Evolutionary conservation across 139 green algal species (phyloP), one percentile per base, ranked within the genome.

Genomic region (Ostreobium quekettii): DNA sequence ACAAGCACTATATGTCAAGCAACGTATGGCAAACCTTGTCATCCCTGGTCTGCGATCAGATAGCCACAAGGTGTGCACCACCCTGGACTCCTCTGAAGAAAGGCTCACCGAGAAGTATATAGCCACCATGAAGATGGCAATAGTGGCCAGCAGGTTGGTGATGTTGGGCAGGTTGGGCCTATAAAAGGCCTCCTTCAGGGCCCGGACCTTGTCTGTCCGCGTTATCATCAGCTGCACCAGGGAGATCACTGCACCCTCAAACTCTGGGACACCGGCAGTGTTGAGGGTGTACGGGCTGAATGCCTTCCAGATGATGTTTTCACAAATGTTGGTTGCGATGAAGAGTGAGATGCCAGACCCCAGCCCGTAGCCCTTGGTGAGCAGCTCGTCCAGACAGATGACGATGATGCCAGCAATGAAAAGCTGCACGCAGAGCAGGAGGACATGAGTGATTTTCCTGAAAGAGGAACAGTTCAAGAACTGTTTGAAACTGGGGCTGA

Each of bases 261-360:
- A 99, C 85, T 99, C 90, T 24, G 90, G 76, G 46, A 93, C 95
- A 5, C 87, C 80, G 0, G 88, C 86, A 38, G 61, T 78, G 71
- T 86, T 86, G 47, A 96, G 79, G 42, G 90, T 93, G 76, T 89
- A 94, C 63, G 82, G 82, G 66, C 67, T 73, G 87, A 99, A 99
- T 5, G 95, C 90, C 84, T 99, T 98, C 95, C 95, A 99, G 82
- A 99, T 93, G 79, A 99, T 98, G 68, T 70, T 90, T 78, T 99
- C 95, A 82, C 95, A 99, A 75, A 98, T 98, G 86, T 99, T 99
- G 68, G 95, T 99, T 71, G 95, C 95, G 67, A 99, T 99, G 87
- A 99, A 99, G 38, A 99, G 90, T 24, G 91, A 97, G 71, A 98
- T 99, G 59, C 91, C 95, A 24, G 87, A 96, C 33, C 95, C 95